Evolutionary conservation across 208 protist species (phyloP), one percentile per base, ranked within the genome.

Genomic region (Wallacemonas collosoma): DNA sequence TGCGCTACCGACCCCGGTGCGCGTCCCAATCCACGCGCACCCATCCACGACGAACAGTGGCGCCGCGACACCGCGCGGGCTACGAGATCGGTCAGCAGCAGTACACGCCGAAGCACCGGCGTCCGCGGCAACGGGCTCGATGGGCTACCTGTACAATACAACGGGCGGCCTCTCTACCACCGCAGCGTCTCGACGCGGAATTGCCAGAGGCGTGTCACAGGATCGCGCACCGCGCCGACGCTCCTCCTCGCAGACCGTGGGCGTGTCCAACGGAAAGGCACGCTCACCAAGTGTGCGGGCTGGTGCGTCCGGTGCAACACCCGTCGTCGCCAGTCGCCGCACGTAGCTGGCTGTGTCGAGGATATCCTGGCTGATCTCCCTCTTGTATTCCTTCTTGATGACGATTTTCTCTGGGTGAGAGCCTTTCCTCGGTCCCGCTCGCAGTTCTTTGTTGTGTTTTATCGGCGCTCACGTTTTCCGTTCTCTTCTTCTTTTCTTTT

Each of bases 401-500:
- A 26, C 0, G 26, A 26, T 0, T 26, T 26, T 26, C 26, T 26
- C 26, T 26, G 26, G 26, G 0, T 0, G 26, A 0, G 26, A 26
- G 26, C 26, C 26, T 26, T 26, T 26, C 26, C 26, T 26, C 26
- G 26, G 26, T 26, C 26, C 26, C 0, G 26, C 26, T 26, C 26
- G 26, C 26, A 26, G 26, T 26, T 71, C 41, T 7, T 8, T 48
- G 53, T 58, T 58, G 6, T 36, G 6, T 62, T 4, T 62, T 62
- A 3, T 62, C 43, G 17, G 3, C n/a, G 65, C 35, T 36, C 54
- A 8, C 47, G 3, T 71, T 69, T 78, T n/a, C 61, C 43, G 51
- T 35, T 68, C 55, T 77, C 69, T 77, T 61, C 51, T 61, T 71
- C 56, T 50, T 68, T 77, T 51, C 8, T 43, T 76, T 63, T 70